A percentile compares a stretch with the other conserved stretches of the same genome.
Conservation (phyloP, 1,139 yeast species). For the Saccharomyces hybrid region DNA sequence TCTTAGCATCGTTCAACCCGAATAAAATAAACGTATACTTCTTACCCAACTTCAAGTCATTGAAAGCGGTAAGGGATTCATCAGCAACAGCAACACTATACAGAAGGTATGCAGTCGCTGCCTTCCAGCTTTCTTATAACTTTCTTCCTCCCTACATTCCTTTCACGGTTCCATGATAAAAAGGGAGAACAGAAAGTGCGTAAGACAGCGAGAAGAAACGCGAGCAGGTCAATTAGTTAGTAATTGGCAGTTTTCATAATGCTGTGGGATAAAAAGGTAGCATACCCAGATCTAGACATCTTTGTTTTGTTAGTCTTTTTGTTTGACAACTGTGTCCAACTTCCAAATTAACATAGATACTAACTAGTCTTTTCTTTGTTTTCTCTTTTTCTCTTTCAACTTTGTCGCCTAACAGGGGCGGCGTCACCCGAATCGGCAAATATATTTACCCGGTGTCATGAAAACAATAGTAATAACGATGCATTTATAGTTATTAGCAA, state of each 20-base stretch:
- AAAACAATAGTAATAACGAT: neutral
- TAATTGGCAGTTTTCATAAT: neutral
- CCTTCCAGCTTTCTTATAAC: neutral
- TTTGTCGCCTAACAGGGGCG: neutral
- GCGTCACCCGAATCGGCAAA: neutral
- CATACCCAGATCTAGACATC: slow-evolving; percentile 33
- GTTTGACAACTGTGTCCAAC: neutral
- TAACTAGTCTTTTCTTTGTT: neutral
- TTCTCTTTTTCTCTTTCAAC: neutral
- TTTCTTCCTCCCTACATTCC: neutral
- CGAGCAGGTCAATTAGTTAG: neutral
- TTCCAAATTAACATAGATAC: neutral
- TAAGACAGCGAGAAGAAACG: slow-evolving; percentile 1
- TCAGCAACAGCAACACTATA: slow-evolving; percentile 87
- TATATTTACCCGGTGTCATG: neutral
- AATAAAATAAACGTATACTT: slow-evolving; percentile 76
- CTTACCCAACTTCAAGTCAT: slow-evolving; percentile 79
- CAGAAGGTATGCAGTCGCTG: neutral
- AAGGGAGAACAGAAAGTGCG: neutral
- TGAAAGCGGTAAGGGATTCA: slow-evolving; percentile 87
- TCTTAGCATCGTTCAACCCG: slow-evolving; percentile 72
- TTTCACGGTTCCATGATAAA: neutral
- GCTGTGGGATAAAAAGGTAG: slow-evolving; percentile 1
- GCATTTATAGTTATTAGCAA: neutral
- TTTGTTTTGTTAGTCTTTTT: slow-evolving; percentile 1